These are phyloP conservation scores for Blastomyces parvus DNA, from an alignment of 2,329 filamentous ascomycete genomes.

Conservation along the genomic window DNA sequence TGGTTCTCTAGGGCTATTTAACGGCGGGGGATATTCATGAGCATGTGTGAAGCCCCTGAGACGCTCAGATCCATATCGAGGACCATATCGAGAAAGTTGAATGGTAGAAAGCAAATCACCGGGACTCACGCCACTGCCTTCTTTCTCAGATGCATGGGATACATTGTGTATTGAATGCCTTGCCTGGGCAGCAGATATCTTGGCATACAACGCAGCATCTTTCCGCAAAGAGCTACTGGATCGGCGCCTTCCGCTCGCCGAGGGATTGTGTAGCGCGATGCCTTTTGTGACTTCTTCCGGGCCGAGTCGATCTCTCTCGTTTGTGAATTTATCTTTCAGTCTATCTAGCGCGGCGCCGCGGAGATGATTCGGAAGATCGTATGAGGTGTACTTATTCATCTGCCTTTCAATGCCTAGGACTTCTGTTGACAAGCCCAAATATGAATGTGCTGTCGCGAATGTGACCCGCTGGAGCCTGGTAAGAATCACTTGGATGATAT, in stretches of 20 bases:
- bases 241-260: conserved; percentile 53
- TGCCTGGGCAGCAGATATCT: conserved; percentile 40
- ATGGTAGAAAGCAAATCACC: conserved; percentile 75
- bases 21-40: conserved; percentile 8
- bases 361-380: conserved; percentile 83
- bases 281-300: conserved; percentile 79
- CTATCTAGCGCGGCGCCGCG: conserved; percentile 72
- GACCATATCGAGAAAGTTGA: conserved; percentile 55
- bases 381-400: conserved; percentile 86
- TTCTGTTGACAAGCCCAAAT: conserved; percentile 83
- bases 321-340: conserved; percentile 84
- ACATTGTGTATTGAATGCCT: conserved; percentile 19
- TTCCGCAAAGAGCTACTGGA: conserved; percentile 68
- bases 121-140: conserved; percentile 48
- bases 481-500: conserved; percentile 95
- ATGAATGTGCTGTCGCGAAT: conserved; percentile 85
- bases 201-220: conserved; percentile 66
- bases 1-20: not conserved
- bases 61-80: conserved; percentile 34
- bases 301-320: conserved; percentile 71
- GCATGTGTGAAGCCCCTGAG: conserved; percentile 10
- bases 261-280: conserved; percentile 85
- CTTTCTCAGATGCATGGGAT: conserved; percentile 23
- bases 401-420: conserved; percentile 86
- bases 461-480: conserved; percentile 92